Conservation (phyloP, 108 stramenopile species). For the Phaeodactylum tricornutum region DNA sequence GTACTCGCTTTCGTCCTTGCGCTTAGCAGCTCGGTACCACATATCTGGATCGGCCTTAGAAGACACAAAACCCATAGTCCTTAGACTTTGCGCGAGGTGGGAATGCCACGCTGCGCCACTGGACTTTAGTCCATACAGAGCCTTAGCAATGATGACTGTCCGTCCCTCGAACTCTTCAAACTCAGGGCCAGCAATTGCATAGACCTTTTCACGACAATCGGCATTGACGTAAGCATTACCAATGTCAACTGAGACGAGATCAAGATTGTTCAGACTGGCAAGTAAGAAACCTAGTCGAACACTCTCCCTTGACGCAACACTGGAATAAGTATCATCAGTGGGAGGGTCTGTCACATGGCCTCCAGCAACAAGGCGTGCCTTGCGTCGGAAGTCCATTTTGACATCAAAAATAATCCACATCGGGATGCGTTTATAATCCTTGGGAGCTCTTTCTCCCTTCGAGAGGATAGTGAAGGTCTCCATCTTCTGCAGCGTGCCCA, state of each 20-base stretch:
- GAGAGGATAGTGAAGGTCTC: constrained; percentile 22
- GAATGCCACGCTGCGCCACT: constrained; percentile 14
- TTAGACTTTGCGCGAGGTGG: constrained; percentile 2
- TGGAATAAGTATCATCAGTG: constrained; percentile 25
- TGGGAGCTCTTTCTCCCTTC: constrained; percentile 5
- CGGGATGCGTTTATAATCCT: neutral
- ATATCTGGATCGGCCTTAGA: constrained; percentile 23
- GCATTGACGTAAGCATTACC: constrained; percentile 38
- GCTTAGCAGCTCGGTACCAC: constrained; percentile 16
- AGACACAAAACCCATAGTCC: constrained; percentile 9
- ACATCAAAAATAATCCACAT: constrained; percentile 33
- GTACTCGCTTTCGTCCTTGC: constrained; percentile 10
- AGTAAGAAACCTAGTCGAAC: constrained; percentile 27
- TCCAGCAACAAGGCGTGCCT: constrained; percentile 22
- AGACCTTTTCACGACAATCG: constrained; percentile 17
- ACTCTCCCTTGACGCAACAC: constrained; percentile 36
- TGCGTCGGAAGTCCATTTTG: constrained; percentile 33
- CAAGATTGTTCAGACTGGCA: constrained; percentile 34
- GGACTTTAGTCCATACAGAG: constrained; percentile 35
- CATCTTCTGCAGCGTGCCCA: constrained; percentile 18
- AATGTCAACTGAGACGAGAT: constrained; percentile 28
- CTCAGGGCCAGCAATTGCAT: constrained; percentile 18
- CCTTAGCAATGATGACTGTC: constrained; percentile 12
- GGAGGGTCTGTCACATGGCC: constrained; percentile 24
- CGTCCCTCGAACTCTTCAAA: constrained; percentile 21